Base-by-base conservation (phyloP, 805 yeast species). In the baker's yeast (Saccharomyces cerevisiae) region DNA sequence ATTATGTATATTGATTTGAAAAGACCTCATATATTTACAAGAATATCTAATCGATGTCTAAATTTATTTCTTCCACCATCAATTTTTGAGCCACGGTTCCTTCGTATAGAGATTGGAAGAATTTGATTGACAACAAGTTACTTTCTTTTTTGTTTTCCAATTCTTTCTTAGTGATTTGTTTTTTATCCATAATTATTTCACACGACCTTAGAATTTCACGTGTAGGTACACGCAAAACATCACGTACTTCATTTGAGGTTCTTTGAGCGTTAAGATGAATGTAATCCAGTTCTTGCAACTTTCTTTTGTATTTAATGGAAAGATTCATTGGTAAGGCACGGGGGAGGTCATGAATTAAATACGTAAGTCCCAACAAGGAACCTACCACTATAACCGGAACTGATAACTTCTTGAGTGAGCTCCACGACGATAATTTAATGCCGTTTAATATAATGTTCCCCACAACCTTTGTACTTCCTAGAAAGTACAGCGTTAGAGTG, bases 241-340 rank as follows among this genome's bases (percentile, higher is more conserved):
- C 82, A 29, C 94, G 77, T 55, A 89, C 87, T 66, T 92, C 98
- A 59, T 80, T 82, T 0, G 96, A 77, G 6, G 94, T 80, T 56
- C 99, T 77, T 49, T 78, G 79, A 0, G 96, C 83, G 66, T 91
- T 92, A 48, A 76, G 62, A 61, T 87, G 94, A 11, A 87, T 83
- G 63, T 90, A 94, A 56, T 91, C 97, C 60, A 83, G 70, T 14
- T 79, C 80, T 46, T 76, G 75, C 32, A 94, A 74, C 62, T 85
- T 86, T 6, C 65, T 65, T 58, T 79, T 80, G 59, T 92, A 79
- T 69, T 87, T 89, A 49, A 78, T 75, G 0, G 94, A 89, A 55
- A 89, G 78, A 55, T 90, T 90, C 59, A 89, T 76, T 21, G 96
- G 95, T 61, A 89, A 82, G 0, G 97, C 96, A 61, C 85, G 81